Percentiles rank a stretch among this genome's conserved stretches.
Evolutionary conservation across 441 rosid species (phyloP).

Genomic region (Geranium incanum): DNA sequence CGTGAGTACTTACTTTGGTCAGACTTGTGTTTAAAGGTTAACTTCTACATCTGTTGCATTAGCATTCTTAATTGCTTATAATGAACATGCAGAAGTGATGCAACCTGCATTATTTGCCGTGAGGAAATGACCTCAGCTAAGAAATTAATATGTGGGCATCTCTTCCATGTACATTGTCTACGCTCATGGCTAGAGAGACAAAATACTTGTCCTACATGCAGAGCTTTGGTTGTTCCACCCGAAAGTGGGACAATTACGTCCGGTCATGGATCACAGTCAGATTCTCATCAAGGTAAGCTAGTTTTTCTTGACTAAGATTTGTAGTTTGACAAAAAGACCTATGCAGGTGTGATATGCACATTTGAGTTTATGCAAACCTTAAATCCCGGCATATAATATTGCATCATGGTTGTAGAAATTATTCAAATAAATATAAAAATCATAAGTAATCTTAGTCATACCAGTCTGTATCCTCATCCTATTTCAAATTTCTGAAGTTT

Average conservation of each 20-base stretch:
- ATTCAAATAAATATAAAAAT: not conserved
- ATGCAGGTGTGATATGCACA: too few species aligned
- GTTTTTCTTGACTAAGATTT: not conserved
- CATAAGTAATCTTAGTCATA: not conserved
- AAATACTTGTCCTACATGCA: constrained; percentile 93
- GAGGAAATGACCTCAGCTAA: constrained; percentile 97
- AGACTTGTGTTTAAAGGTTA: not conserved
- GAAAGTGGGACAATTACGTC: constrained; percentile 48
- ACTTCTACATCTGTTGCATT: constrained; percentile 6
- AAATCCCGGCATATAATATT: not conserved
- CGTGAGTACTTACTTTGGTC: constrained; percentile 38
- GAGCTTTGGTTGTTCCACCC: constrained; percentile 87
- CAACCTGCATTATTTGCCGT: constrained; percentile 91
- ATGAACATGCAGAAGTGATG: constrained; percentile 68
- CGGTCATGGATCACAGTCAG: constrained; percentile 43
- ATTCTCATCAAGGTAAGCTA: constrained; percentile 49
- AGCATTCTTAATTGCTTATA: constrained; percentile 21
- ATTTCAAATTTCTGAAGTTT: too few species aligned
- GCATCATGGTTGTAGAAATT: not conserved
- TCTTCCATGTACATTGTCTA: constrained; percentile 94
- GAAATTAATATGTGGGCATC: constrained; percentile 87
- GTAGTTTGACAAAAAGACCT: not conserved
- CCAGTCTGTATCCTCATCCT: not conserved
- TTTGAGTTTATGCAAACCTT: not conserved
- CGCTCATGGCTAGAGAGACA: constrained; percentile 97